Evolutionary conservation across 2,329 filamentous ascomycete species (phyloP), one percentile per base, ranked within the genome.

Genomic region (Albifimbria verrucaria): DNA sequence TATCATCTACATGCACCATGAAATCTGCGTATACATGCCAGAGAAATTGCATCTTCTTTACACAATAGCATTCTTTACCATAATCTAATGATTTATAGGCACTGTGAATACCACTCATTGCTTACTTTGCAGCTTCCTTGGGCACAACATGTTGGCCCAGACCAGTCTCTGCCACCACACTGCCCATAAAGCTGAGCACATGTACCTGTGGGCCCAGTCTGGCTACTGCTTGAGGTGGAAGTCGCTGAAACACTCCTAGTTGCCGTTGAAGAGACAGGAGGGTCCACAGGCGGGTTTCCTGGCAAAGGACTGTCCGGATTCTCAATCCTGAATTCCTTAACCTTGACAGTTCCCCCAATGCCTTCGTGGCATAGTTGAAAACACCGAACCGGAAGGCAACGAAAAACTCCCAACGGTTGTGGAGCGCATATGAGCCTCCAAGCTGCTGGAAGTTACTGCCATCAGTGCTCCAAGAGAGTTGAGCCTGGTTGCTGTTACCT

Each of bases 331-430:
- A 48, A 48, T 10, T 48, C 10, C 18, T 48, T 48, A 5, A 45
- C 48, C 15, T 23, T 18, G 45, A 60, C 46, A 2, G 54, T 56
- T 11, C 62, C 64, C 1, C 63, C 63, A 17, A 64, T n/a, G 48
- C 36, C 44, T 67, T 65, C 1, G 76, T 79, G 0, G 76, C 77
- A 64, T 69, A 77, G 58, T 79, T 79, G 53, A 79, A 79, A 3
- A 79, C 72, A 0, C 70, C 77, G 57, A 68, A 80, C 1, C 77
- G 68, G 57, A 79, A 79, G 0, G 74, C 77, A 59, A 77, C 71
- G 51, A 78, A 80, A 61, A 72, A 76, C 15, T 65, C 53, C 74
- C 75, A 78, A 20, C 68, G 63, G 22, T 61, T 75, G 54, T 65
- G 69, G 56, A 79, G 55, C 2, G 59, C 57, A 18, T 68, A 72